phyloP scores from a whole-genome alignment of 345 rosid species.

The Triadica sebifera region DNA sequence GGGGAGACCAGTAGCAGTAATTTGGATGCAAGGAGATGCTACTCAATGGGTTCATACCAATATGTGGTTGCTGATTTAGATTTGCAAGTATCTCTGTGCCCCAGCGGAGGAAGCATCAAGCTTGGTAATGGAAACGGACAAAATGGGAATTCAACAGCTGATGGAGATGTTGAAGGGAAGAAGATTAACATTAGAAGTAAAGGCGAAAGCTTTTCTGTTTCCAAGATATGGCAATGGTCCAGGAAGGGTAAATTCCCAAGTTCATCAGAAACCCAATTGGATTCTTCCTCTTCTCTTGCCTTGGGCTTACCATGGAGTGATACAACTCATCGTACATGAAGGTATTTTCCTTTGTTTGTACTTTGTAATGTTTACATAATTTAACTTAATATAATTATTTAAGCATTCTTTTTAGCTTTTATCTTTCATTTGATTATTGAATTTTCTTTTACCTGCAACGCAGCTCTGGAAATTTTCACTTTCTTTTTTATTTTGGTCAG shows the following conservation, averaged over 20 bases:
- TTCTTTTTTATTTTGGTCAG: too few species aligned
- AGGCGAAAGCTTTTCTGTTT: slow-evolving; percentile 95
- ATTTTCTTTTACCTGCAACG: not conserved
- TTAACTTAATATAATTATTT: slow-evolving; percentile 26
- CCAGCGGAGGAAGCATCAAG: slow-evolving; percentile 26
- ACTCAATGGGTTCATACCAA: slow-evolving; percentile 45
- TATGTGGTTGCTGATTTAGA: slow-evolving; percentile 76
- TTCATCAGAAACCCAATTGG: slow-evolving; percentile 41
- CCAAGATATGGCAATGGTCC: slow-evolving; percentile 94
- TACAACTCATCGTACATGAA: slow-evolving; percentile 41
- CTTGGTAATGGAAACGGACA: slow-evolving; percentile 24
- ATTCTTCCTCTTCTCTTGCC: slow-evolving; percentile 12
- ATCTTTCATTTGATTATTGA: not conserved
- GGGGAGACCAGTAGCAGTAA: slow-evolving; percentile 70
- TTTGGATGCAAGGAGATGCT: slow-evolving; percentile 54
- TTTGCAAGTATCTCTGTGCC: slow-evolving; percentile 54
- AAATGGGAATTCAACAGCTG: slow-evolving; percentile 40
- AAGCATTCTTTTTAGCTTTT: slow-evolving; percentile 3
- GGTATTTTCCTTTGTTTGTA: slow-evolving; percentile 34
- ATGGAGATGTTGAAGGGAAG: slow-evolving; percentile 64
- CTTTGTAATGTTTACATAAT: slow-evolving; percentile 9
- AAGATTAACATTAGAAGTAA: slow-evolving; percentile 66
- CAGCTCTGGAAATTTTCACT: too few species aligned
- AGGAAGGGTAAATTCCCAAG: slow-evolving; percentile 54
- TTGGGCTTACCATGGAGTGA: slow-evolving; percentile 38